These are phyloP conservation scores for Vigna reflexopilosa DNA, from an alignment of 306 rosid genomes.

Conservation along the genomic window DNA sequence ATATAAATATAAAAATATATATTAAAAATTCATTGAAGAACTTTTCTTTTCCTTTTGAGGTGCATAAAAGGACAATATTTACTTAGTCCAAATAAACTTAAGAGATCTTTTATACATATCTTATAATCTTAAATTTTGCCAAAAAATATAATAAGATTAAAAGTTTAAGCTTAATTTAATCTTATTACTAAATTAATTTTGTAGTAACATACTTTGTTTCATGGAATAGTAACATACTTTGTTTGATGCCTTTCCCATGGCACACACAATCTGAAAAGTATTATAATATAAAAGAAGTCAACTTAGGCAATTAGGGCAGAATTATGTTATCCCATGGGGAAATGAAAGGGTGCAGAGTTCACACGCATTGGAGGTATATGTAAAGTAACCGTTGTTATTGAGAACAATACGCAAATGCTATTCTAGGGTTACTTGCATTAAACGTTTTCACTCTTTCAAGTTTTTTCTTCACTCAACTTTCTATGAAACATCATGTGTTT, in stretches of 20 bases:
- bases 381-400: neutral
- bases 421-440: neutral
- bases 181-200: too few species aligned
- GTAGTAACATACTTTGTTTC: neutral
- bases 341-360: conserved; percentile 23
- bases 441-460: neutral
- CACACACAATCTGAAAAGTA: neutral
- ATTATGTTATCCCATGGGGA: neutral
- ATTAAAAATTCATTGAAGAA: too few species aligned
- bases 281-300: neutral
- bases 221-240: neutral
- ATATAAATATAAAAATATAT: too few species aligned
- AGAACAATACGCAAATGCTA: conserved; percentile 17
- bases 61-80: neutral
- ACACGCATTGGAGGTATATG: neutral
- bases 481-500: neutral
- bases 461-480: neutral
- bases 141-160: too few species aligned
- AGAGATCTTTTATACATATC: neutral
- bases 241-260: neutral
- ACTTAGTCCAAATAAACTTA: neutral
- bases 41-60: too few species aligned
- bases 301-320: neutral
- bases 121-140: neutral
- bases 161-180: too few species aligned